Conservation (phyloP, 2,329 filamentous ascomycete species). For the Nigrospora oryzae region DNA sequence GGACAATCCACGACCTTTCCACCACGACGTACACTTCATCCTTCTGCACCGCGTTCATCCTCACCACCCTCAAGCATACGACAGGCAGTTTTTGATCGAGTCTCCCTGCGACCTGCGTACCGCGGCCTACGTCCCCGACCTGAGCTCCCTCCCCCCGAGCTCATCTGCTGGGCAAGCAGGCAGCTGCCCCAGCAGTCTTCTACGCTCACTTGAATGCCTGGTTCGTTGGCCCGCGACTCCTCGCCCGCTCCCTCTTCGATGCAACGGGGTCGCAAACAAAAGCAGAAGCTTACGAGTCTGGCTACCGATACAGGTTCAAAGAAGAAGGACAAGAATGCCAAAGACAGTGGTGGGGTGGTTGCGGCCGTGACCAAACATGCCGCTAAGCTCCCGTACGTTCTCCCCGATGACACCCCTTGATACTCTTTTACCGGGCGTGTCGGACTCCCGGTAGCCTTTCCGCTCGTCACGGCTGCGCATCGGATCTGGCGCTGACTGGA, state of each 20-base stretch:
- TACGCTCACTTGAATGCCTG: constrained; percentile 24
- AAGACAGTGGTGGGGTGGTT: constrained; percentile 23
- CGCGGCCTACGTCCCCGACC: too few relatives aligned
- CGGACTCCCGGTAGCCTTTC: too few relatives aligned
- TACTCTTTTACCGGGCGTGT: too few relatives aligned
- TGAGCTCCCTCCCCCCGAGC: constrained; percentile 10
- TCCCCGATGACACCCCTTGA: neutral
- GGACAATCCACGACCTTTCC: neutral
- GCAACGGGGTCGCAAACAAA: constrained; percentile 17
- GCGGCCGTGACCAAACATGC: constrained; percentile 26
- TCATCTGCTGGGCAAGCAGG: constrained; percentile 24
- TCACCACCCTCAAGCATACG: too few relatives aligned
- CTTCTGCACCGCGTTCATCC: neutral
- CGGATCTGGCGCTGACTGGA: neutral
- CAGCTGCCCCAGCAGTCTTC: constrained; percentile 19
- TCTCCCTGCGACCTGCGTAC: too few relatives aligned
- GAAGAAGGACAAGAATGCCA: constrained; percentile 26
- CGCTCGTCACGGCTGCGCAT: too few relatives aligned
- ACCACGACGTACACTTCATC: neutral
- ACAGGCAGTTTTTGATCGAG: too few relatives aligned
- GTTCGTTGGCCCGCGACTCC: constrained; percentile 23
- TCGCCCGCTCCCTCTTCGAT: constrained; percentile 18
- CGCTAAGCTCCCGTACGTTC: constrained; percentile 22
- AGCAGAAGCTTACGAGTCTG: constrained; percentile 20
- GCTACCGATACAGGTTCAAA: constrained; percentile 20